Percentiles rank a stretch among this genome's conserved stretches.
Conservation (phyloP, 2,329 filamentous ascomycete genomes). For the Aspergillus quadricinctus region DNA sequence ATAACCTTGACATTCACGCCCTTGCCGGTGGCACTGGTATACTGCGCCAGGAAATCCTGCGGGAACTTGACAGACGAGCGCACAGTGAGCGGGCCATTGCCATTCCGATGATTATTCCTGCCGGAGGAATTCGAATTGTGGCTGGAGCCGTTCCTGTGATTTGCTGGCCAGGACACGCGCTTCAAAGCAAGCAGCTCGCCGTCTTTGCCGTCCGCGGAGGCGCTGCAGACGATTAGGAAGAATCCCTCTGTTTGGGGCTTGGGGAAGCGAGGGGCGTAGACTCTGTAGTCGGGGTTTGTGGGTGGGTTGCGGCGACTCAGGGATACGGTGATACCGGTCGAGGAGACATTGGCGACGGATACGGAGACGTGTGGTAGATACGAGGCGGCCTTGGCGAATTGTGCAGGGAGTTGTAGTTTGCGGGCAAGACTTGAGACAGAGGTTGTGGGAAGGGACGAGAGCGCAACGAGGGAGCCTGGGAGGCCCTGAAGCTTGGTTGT, state of each 20-base stretch:
- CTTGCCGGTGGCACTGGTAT: slow-evolving; percentile 44
- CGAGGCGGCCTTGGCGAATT: slow-evolving; percentile 56
- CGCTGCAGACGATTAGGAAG: slow-evolving; percentile 69
- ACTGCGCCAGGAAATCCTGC: slow-evolving; percentile 12
- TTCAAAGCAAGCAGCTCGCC: slow-evolving; percentile 86
- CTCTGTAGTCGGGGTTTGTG: slow-evolving; percentile 62
- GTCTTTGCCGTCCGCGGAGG: slow-evolving; percentile 39
- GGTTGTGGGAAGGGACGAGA: slow-evolving; percentile 26
- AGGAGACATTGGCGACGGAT: slow-evolving; percentile 56
- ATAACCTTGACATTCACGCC: slow-evolving; percentile 70
- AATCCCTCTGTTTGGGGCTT: slow-evolving; percentile 93
- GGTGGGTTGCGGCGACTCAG: slow-evolving; percentile 65
- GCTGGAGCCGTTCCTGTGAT: slow-evolving; percentile 14
- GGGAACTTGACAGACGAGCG: slow-evolving; percentile 33
- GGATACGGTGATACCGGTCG: slow-evolving; percentile 53
- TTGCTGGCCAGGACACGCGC: slow-evolving; percentile 67
- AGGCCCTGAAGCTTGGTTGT: slow-evolving; percentile 22
- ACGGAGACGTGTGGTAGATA: slow-evolving; percentile 67
- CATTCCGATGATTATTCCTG: slow-evolving; percentile 12
- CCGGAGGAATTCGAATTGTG: slow-evolving; percentile 10
- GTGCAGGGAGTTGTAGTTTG: slow-evolving; percentile 26
- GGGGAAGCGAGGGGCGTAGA: slow-evolving; percentile 85
- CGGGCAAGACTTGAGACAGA: slow-evolving; percentile 24
- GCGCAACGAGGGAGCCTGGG: slow-evolving; percentile 27
- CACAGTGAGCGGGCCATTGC: slow-evolving; percentile 12